Evolutionary conservation across 2,329 filamentous ascomycete genomes (phyloP).

Genomic region (Peltaster fructicola): DNA sequence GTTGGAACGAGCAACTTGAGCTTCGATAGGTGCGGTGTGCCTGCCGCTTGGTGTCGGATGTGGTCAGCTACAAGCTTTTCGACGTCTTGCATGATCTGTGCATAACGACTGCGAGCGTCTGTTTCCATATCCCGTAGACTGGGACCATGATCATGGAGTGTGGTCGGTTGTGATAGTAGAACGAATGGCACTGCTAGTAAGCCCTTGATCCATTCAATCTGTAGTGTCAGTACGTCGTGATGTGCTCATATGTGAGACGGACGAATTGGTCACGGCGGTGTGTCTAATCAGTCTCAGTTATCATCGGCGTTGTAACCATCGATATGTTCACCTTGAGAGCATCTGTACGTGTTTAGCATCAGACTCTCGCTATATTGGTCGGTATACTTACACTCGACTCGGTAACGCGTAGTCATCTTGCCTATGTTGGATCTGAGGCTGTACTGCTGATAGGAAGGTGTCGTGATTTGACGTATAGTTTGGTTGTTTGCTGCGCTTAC

Average conservation of each 20-base stretch:
- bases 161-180: conserved; percentile 84
- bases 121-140: conserved; percentile 48
- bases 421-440: background rate
- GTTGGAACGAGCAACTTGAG: conserved; percentile 80
- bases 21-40: conserved; percentile 59
- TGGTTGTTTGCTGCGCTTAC: too few species aligned
- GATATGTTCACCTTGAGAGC: conserved; percentile 40
- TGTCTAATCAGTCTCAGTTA: conserved; percentile 40
- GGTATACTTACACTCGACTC: conserved; percentile 22
- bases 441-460: too few species aligned
- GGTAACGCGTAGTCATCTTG: conserved; percentile 22
- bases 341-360: conserved; percentile 27
- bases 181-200: conserved; percentile 91
- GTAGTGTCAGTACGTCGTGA: conserved; percentile 11
- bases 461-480: too few species aligned
- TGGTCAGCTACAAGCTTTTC: conserved; percentile 85
- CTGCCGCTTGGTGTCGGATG: conserved; percentile 53
- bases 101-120: conserved; percentile 73
- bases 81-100: conserved; percentile 87
- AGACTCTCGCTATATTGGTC: too few species aligned
- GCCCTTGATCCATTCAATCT: conserved; percentile 59
- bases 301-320: background rate
- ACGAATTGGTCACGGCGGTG: conserved; percentile 84
- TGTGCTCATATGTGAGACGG: conserved; percentile 28
- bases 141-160: conserved; percentile 54